These are phyloP conservation scores for Neocallimastix lanati DNA, from an alignment of 192 early-diverging fungal species.

Conservation along the genomic window DNA sequence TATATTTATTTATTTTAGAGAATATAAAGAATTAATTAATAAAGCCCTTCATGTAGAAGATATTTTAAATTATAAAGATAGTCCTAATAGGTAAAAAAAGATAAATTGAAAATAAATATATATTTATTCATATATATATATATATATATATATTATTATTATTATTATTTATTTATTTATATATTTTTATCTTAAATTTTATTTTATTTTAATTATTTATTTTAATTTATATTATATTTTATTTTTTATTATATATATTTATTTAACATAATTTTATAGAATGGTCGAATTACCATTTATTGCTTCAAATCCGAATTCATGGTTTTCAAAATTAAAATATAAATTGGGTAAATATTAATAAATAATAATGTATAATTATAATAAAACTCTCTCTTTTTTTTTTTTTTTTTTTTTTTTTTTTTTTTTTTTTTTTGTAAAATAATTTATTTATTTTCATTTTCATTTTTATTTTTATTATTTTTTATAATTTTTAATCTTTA, in stretches of 20 bases:
- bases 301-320: neutral
- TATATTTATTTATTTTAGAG: slow-evolving; percentile 10
- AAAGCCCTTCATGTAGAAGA: slow-evolving; percentile 75
- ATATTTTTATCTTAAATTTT: too few species aligned
- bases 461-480: too few species aligned
- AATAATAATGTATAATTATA: too few species aligned
- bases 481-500: neutral
- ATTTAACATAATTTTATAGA: slow-evolving; percentile 5
- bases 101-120: neutral
- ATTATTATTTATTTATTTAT: too few species aligned
- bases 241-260: slow-evolving; percentile 6
- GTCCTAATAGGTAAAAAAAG: slow-evolving; percentile 42
- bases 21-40: slow-evolving; percentile 51
- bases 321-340: slow-evolving; percentile 1
- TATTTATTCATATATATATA: too few species aligned
- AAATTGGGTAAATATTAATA: neutral
- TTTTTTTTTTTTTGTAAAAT: too few species aligned
- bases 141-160: too few species aligned
- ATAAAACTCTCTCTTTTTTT: too few species aligned
- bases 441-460: too few species aligned
- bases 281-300: slow-evolving; percentile 5
- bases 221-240: slow-evolving; percentile 4
- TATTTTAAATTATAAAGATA: slow-evolving; percentile 47
- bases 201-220: neutral
- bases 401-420: too few species aligned